A percentile compares a stretch with the other conserved stretches of the same genome.
These are phyloP conservation scores for Penicillium samsonianum DNA, from an alignment of 495 filamentous ascomycete species.

Conservation along the genomic window DNA sequence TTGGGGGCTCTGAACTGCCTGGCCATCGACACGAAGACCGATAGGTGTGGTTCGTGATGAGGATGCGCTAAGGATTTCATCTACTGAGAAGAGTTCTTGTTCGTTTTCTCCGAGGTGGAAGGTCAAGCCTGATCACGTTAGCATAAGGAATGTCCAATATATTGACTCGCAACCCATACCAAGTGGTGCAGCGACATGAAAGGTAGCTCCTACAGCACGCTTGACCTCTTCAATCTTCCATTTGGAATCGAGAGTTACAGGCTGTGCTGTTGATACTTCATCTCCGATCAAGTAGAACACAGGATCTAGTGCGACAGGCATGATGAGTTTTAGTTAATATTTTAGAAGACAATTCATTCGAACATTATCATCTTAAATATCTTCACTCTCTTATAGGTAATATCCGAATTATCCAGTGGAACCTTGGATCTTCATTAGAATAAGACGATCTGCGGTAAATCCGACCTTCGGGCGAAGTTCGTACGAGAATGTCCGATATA, in stretches of 20 bases:
- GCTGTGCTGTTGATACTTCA: slow-evolving; percentile 22
- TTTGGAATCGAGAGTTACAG: slow-evolving; percentile 21
- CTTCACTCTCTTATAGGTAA: neutral
- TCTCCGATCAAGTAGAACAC: slow-evolving; percentile 30
- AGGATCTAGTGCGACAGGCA: slow-evolving; percentile 7
- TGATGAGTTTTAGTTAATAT: neutral
- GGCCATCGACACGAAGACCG: slow-evolving; percentile 46
- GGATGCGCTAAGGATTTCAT: slow-evolving; percentile 28
- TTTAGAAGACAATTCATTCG: neutral
- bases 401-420: slow-evolving; percentile 7
- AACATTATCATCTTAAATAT: slow-evolving; percentile 1
- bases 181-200: slow-evolving; percentile 24
- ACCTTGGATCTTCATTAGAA: neutral
- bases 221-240: slow-evolving; percentile 32
- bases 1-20: slow-evolving; percentile 42
- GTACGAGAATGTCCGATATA: too few relatives aligned
- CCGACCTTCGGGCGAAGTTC: slow-evolving; percentile 24
- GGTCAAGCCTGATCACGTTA: slow-evolving; percentile 32
- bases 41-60: slow-evolving; percentile 26
- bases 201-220: slow-evolving; percentile 23
- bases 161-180: slow-evolving; percentile 12
- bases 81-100: slow-evolving; percentile 24
- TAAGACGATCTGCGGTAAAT: neutral
- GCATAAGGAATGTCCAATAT: neutral
- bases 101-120: slow-evolving; percentile 35